Base-by-base conservation (phyloP, 2,329 filamentous ascomycete species). In the Aspergillus sp. region DNA sequence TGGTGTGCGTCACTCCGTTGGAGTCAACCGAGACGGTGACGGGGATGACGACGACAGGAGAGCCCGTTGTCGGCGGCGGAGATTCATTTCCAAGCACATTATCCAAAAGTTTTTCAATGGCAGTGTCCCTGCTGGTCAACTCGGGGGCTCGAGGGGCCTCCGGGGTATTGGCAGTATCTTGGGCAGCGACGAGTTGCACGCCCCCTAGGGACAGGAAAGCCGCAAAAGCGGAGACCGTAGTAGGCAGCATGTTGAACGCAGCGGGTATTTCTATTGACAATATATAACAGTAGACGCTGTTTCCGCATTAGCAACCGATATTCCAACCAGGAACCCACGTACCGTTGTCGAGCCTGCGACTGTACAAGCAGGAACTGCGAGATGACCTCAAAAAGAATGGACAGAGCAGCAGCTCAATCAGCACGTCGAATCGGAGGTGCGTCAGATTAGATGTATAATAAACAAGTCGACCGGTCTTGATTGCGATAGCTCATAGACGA, bases 171-270 rank as follows among this genome's bases (percentile, higher is more conserved):
- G 44, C 33, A 5, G 41, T 38, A 22, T 50, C 48, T 30, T 52
- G 42, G 20, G 58, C 58, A 30, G 49, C 43, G 35, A 53, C 54
- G 28, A 58, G 44, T 32, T 58, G 40, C 22, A 55, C 32, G 30
- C 53, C 48, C 30, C 56, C 57, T 11, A 58, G 37, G 29, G 55
- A 54, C 35, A 53, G 35, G 15, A 59, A 48, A 29, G 52, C 55
- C 33, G 51, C 48, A 26, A 61, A 39, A 14, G 55, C 36, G 24
- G 55, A 49, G 24, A 52, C 40, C 19, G 45, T 39, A 20, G 44
- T 45, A 29, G 47, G 35, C 24, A 56, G 47, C 57, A 60, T 61
- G 13, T 37, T 51, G 46, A 35, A 27, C 17, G 16, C n/a, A n/a
- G n/a, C n/a, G n/a, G 8, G 13, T 24, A 33, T 10, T 12, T 15